A percentile compares a stretch with the other conserved stretches of the same genome.
These are phyloP conservation scores for Poa annua DNA, from an alignment of 176 grass and related monocot genomes.

Conservation along the genomic window DNA sequence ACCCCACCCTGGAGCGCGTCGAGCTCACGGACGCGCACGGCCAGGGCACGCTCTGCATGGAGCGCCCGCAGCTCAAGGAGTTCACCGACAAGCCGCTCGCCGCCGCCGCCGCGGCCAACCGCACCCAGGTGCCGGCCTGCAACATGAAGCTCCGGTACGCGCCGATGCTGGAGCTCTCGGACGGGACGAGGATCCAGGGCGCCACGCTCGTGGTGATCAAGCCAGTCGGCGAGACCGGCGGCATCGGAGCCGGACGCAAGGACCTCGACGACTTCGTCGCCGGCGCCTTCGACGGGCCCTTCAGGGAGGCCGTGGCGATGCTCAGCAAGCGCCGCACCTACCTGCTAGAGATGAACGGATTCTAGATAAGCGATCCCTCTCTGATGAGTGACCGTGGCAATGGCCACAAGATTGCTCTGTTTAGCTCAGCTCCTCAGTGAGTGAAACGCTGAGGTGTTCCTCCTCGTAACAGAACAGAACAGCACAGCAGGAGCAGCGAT, in stretches of 20 bases:
- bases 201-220: constrained; percentile 78
- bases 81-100: constrained; percentile 71
- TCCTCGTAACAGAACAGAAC: constrained; percentile 31
- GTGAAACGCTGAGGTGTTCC: constrained; percentile 15
- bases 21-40: constrained; percentile 71
- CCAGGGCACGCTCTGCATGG: constrained; percentile 72
- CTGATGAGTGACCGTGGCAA: constrained; percentile 4
- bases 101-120: constrained; percentile 53
- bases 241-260: constrained; percentile 51
- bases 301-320: constrained; percentile 57
- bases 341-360: constrained; percentile 88
- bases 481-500: constrained; percentile 28
- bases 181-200: constrained; percentile 71
- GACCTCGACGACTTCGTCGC: constrained; percentile 65
- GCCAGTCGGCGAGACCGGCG: constrained; percentile 60
- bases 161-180: constrained; percentile 64
- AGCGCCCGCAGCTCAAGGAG: constrained; percentile 61
- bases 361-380: constrained; percentile 35
- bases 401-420: constrained; percentile 36
- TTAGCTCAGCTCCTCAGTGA: constrained; percentile 32
- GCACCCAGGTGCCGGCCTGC: constrained; percentile 76
- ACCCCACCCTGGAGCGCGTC: constrained; percentile 66
- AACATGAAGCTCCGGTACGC: constrained; percentile 91
- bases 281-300: constrained; percentile 64
- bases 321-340: constrained; percentile 76